Evolutionary conservation across 805 yeast species (phyloP).

Genomic region (Saccharomycopsis synnaedendra): DNA sequence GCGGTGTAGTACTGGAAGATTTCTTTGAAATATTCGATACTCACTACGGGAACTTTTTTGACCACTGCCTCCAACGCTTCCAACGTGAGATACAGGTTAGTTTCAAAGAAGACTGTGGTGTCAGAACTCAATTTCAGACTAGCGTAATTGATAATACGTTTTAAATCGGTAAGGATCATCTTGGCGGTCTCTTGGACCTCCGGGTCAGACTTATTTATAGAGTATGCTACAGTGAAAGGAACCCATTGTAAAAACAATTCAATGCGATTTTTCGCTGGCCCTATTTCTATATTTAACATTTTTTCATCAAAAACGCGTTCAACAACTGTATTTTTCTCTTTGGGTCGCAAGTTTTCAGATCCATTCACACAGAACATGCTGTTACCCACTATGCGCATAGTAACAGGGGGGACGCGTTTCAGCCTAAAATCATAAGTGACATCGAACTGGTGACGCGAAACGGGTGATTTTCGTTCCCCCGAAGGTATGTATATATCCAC

Average conservation of each 20-base stretch:
- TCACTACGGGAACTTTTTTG: constrained; percentile 1
- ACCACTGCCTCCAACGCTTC: constrained; percentile 1
- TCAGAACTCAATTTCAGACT: neutral
- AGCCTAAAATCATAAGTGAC: neutral
- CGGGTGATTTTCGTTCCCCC: neutral
- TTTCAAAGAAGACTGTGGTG: constrained; percentile 9
- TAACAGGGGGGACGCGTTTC: neutral
- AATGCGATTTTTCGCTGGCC: neutral
- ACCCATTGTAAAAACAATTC: constrained; percentile 1
- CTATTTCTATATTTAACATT: neutral
- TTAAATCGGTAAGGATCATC: neutral
- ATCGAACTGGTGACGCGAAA: neutral
- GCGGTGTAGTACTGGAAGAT: neutral
- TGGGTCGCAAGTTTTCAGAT: neutral
- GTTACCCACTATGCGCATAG: neutral
- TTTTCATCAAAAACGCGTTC: neutral
- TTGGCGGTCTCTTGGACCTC: neutral
- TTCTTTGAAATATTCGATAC: neutral
- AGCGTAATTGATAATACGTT: neutral
- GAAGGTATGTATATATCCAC: constrained; percentile 1
- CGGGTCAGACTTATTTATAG: neutral
- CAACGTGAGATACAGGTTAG: constrained; percentile 4
- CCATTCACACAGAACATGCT: constrained; percentile 3
- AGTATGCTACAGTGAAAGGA: constrained; percentile 3
- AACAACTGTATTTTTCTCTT: neutral